Evolutionary conservation across 1,284 basidiomycete genomes (phyloP).

Genomic region (Austroboletus novae-zelandiae): DNA sequence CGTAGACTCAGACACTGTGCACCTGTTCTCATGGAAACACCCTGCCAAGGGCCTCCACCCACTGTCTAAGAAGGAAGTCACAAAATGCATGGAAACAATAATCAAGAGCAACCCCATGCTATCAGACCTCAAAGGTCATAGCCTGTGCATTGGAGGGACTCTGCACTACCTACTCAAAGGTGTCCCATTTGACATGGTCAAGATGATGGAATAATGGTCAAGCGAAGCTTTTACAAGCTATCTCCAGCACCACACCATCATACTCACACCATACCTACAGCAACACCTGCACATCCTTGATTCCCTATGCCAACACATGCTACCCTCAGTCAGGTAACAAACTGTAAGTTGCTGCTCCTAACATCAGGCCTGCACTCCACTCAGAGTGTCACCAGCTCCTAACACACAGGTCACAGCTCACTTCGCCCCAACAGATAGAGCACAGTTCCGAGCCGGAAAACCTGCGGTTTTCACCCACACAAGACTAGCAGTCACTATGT

Average conservation of each 20-base stretch:
- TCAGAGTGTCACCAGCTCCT: too few species aligned
- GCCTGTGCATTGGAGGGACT: not conserved
- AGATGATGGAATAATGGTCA: not conserved
- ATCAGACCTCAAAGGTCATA: not conserved
- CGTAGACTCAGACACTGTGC: not conserved
- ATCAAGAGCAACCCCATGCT: not conserved
- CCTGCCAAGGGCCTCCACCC: not conserved
- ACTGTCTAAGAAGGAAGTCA: not conserved
- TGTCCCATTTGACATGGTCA: not conserved
- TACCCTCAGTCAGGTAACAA: too few species aligned
- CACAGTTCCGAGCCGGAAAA: too few species aligned
- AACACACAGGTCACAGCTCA: too few species aligned
- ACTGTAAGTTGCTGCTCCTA: too few species aligned
- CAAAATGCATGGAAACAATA: not conserved
- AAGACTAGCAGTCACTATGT: too few species aligned
- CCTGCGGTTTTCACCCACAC: too few species aligned
- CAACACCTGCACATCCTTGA: not conserved
- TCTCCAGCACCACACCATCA: not conserved
- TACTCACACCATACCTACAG: not conserved
- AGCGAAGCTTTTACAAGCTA: not conserved
- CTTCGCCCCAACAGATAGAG: too few species aligned
- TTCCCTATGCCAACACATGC: too few species aligned
- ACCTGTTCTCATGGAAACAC: not conserved
- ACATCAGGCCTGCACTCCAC: too few species aligned
- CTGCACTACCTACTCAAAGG: not conserved